These are phyloP conservation scores for Pyronema domesticum DNA, from an alignment of 495 filamentous ascomycete genomes.

Conservation along the genomic window DNA sequence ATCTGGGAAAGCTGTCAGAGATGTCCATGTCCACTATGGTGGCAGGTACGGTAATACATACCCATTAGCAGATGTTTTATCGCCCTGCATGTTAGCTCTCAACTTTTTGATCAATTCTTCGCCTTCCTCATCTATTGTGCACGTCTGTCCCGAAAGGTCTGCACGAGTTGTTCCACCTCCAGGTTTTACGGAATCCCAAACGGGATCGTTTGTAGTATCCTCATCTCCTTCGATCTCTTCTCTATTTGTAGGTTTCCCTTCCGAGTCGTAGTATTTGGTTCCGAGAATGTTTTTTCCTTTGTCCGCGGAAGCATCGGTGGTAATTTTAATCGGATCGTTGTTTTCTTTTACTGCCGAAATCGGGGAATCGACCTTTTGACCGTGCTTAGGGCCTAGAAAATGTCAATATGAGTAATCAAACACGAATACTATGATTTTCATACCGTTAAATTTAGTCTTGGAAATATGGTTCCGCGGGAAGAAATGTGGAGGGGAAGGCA, in stretches of 20 bases:
- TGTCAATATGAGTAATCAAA: no score
- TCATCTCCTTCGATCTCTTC: constrained; percentile 7
- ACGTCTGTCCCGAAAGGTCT: constrained; percentile 9
- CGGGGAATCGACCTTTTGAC: no score
- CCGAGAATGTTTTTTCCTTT: constrained; percentile 4
- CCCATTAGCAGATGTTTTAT: constrained; percentile 3
- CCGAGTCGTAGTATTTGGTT: constrained; percentile 20
- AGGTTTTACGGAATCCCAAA: constrained; percentile 14
- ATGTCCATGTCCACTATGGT: no score
- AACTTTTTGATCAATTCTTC: constrained; percentile 2
- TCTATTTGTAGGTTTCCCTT: constrained; percentile 14
- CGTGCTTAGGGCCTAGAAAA: no score
- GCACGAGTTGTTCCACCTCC: constrained; percentile 16
- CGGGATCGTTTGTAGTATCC: constrained; percentile 17
- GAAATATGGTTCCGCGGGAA: not conserved
- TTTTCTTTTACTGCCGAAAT: no score
- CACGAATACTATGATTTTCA: no score
- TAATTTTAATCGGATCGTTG: not conserved
- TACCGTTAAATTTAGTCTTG: no score
- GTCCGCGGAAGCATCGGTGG: not conserved
- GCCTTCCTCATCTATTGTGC: constrained; percentile 9
- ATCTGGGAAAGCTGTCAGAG: not conserved
- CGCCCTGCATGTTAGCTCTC: constrained; percentile 2
- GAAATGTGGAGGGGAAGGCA: constrained; percentile 1
- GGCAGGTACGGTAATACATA: not conserved